Conservation (phyloP, 2,329 filamentous ascomycete genomes). For the Botrytis pseudocinerea region DNA sequence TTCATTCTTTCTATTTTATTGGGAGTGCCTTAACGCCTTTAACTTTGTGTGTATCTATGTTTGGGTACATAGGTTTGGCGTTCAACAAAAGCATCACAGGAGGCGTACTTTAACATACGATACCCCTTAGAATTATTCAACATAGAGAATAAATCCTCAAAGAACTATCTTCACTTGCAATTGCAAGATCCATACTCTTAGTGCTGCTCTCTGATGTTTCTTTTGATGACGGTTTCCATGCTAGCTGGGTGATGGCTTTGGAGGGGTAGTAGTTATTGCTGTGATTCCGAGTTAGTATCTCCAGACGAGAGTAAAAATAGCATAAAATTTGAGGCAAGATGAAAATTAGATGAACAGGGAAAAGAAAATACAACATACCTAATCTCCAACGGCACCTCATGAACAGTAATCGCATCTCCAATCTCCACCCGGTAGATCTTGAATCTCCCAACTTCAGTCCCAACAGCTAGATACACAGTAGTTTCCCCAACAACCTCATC, state of each 20-base stretch:
- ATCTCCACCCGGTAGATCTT: conserved; percentile 31
- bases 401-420: conserved; percentile 25
- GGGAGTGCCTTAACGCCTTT: conserved; percentile 24
- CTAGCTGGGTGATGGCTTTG: conserved; percentile 52
- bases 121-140: conserved; percentile 36
- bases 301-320: rapidly evolving
- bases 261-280: conserved; percentile 50
- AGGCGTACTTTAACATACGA: conserved; percentile 26
- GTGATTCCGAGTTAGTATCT: background rate
- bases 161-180: conserved; percentile 58
- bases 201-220: conserved; percentile 16
- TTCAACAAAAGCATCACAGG: conserved; percentile 22
- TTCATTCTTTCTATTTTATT: conserved; percentile 2
- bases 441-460: conserved; percentile 51
- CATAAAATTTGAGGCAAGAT: too few relatives aligned
- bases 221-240: conserved; percentile 60
- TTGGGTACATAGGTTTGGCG: conserved; percentile 3
- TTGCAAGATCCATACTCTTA: conserved; percentile 35
- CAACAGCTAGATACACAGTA: conserved; percentile 52
- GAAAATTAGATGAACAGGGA: background rate
- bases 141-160: conserved; percentile 55
- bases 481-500: conserved; percentile 37
- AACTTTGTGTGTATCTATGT: conserved; percentile 16
- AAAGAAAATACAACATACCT: conserved; percentile 10
- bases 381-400: conserved; percentile 26